These are phyloP conservation scores for Phellinidium pouzarii DNA, from an alignment of 1,284 basidiomycete species.

Conservation along the genomic window DNA sequence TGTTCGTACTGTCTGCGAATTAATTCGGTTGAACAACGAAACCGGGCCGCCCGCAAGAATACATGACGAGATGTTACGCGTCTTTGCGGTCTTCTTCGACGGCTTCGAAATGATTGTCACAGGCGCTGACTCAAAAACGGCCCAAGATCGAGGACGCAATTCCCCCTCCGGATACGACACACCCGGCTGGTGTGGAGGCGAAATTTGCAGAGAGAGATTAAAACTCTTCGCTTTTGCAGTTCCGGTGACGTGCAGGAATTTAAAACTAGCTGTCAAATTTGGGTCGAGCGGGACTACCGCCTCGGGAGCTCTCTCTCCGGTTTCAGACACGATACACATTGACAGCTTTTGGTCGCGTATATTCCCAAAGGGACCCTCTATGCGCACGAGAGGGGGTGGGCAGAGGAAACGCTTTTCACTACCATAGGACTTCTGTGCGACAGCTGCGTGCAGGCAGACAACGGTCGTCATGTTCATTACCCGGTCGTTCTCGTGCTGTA, in stretches of 20 bases:
- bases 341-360: conserved; percentile 74
- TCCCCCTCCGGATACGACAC: conserved; percentile 46
- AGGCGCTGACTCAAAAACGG: conserved; percentile 85
- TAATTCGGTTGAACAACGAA: conserved; percentile 93
- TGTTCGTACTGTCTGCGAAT: conserved; percentile 93
- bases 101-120: conserved; percentile 96
- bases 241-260: conserved; percentile 83
- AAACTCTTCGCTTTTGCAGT: conserved; percentile 87
- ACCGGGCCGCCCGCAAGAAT: conserved; percentile 88
- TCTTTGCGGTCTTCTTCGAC: conserved; percentile 94
- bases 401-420: conserved; percentile 89
- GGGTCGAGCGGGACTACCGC: conserved; percentile 75
- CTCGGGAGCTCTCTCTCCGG: conserved; percentile 73
- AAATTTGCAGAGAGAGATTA: conserved; percentile 76
- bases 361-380: conserved; percentile 78
- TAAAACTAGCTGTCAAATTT: conserved; percentile 81
- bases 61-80: conserved; percentile 88
- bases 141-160: conserved; percentile 65
- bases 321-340: conserved; percentile 82
- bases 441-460: conserved; percentile 80
- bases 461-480: conserved; percentile 84
- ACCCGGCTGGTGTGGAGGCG: conserved; percentile 54
- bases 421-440: conserved; percentile 89
- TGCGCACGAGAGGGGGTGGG: conserved; percentile 82
- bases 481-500: conserved; percentile 62